Base-by-base conservation (phyloP, 73 alveolate genomes). In the Tetrahymena borealis region DNA sequence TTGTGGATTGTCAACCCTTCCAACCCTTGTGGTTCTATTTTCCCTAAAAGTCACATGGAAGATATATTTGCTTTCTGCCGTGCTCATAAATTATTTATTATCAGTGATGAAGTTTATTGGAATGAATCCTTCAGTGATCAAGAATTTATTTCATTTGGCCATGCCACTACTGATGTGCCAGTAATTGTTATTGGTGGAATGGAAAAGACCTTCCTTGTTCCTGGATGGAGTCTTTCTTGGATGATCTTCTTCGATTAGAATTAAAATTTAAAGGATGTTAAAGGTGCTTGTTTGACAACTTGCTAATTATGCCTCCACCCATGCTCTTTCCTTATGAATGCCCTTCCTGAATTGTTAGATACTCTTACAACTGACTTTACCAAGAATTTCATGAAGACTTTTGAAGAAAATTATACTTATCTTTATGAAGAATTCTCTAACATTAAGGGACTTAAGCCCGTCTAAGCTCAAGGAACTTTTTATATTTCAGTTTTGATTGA, bases 191-290 rank as follows among this genome's bases (percentile, higher is more conserved):
- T 93, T 20, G 93, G 97, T n/a, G 97, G 97, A 13, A 91, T 97
- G 90, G 96, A 97, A 10, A 97, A 97, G 95, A 96, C 95, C 32
- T 97, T 94, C 91, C 92, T 96, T 42, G 97, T 97, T 31, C 99
- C 99, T 40, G 99, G 99, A 32, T 97, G 99, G 99, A 91, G 98
- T 77, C 90, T 92, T 11, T 97, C 98, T 16, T 97, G 99, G 98
- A 92, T 94, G 90, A 94, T 97, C 24, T 93, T 94, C 60, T 97
- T 96, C 42, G 98, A 97, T 79, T 93, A 96, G 77, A 92, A 96
- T 79, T 91, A 95, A n/a, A 94, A 90, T 32, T 97, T 96, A 38
- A 98, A 78, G 33, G 94, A 95, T 4, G 93, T 96, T 11, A 42
- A 93, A 38, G 60, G 38, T 6, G 95, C 94, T 33, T 33, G 97